Evolutionary conservation across 345 rosid genomes (phyloP).

Genomic region (Citropsis articulata): DNA sequence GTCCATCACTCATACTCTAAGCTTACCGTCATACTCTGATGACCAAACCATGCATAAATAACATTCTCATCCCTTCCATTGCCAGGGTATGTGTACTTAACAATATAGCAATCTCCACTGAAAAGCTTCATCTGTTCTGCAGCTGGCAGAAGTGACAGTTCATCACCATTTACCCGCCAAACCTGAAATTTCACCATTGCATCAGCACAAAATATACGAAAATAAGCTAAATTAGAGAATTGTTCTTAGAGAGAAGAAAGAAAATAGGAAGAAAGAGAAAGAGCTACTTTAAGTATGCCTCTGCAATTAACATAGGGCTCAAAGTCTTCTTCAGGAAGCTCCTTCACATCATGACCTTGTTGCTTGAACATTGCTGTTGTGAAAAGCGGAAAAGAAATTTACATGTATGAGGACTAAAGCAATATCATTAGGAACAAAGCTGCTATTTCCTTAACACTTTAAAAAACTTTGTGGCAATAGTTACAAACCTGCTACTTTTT

Average conservation of each 20-base stretch:
- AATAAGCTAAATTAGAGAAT: background rate
- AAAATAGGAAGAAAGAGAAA: background rate
- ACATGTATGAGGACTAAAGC: constrained; percentile 4
- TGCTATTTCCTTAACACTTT: background rate
- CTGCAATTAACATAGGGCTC: constrained; percentile 46
- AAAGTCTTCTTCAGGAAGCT: constrained; percentile 64
- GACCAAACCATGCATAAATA: constrained; percentile 75
- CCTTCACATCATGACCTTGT: constrained; percentile 72
- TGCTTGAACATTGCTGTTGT: constrained; percentile 72
- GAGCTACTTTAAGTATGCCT: constrained; percentile 57
- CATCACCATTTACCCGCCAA: constrained; percentile 62
- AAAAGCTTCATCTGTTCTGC: constrained; percentile 66
- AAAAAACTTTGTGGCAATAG: constrained; percentile 7
- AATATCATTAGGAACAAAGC: constrained; percentile 1
- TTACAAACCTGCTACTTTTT: constrained; percentile 80
- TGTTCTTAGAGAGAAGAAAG: background rate
- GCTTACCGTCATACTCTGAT: constrained; percentile 55
- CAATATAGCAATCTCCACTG: constrained; percentile 75
- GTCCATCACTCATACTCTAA: background rate
- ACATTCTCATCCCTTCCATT: constrained; percentile 54
- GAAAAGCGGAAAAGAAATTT: constrained; percentile 12
- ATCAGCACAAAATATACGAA: background rate
- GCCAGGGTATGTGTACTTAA: constrained; percentile 56
- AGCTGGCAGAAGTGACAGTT: constrained; percentile 47
- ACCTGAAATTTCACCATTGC: constrained; percentile 45